Base-by-base conservation (phyloP, 371 early-diverging fungal genomes). In the Syncephalastrum monosporum region DNA sequence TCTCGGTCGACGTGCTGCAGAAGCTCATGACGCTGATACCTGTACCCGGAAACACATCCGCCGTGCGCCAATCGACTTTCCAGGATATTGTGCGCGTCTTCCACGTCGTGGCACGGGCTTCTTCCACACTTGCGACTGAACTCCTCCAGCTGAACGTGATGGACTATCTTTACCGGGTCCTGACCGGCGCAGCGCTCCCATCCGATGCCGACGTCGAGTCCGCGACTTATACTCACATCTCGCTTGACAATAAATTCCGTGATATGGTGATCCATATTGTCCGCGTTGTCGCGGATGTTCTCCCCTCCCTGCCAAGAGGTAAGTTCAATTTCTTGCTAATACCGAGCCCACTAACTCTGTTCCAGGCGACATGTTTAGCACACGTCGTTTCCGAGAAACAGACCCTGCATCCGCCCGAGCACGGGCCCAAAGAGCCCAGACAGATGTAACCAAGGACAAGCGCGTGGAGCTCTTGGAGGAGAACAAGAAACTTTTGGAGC, bases 251-350 rank as follows among this genome's bases (percentile, higher is more conserved):
- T 27, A 77, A 77, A 49, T 77, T 73, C 74, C 60, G 71, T 15
- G 74, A 77, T 42, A 69, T 74, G 14, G 62, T 71, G 4, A 65
- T 65, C 13, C 57, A 63, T n/a, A 72, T 75, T 25, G 59, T 74
- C 60, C 66, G 75, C 50, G 75, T 71, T 38, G 63, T 78, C 53
- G 71, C 69, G 2, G 85, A 88, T 52, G 53, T 89, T 15, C 65
- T 91, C 47, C 90, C 92, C 4, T 43, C 84, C 0, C 65, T 91
- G n/a, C 89, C 89, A 0, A 83, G 72, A 57, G 81, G 80, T 69
- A 50, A 63, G 60, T 19, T 25, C 5, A 25, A 44, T 59, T 17
- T 25, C 17, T 48, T 19, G 15, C 10, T 41, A 16, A 42, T 7
- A 14, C 5, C 7, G 21, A 16, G 23, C 47, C 2, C 21, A 1